Conservation (phyloP, 208 protist species). For the Plasmodiophora brassicae region DNA sequence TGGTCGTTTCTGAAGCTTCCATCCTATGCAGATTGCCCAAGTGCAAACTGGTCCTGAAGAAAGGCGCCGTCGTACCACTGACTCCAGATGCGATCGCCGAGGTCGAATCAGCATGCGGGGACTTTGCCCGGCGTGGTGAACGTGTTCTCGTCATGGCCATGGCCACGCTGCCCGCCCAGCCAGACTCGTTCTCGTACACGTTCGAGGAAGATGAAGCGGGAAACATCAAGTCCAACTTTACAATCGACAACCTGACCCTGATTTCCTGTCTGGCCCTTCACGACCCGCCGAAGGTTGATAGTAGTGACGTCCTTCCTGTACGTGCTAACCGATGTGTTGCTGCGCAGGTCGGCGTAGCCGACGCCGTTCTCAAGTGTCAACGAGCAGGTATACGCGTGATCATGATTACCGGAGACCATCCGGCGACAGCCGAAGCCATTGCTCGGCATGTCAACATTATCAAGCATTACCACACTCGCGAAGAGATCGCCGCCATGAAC, state of each 20-base stretch:
- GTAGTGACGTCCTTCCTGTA: not conserved
- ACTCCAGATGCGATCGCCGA: not conserved
- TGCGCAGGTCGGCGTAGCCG: constrained; percentile 23
- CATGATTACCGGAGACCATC: constrained; percentile 88
- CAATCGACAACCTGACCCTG: constrained; percentile 62
- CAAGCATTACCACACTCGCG: constrained; percentile 40
- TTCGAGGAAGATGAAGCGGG: not conserved
- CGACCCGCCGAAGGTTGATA: constrained; percentile 74
- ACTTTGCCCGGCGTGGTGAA: not conserved
- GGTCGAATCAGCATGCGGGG: not conserved
- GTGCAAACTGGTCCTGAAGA: not conserved
- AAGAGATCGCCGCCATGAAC: not conserved
- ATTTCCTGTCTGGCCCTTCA: constrained; percentile 69
- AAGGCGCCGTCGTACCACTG: not conserved
- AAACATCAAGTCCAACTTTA: constrained; percentile 41
- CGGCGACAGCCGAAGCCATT: constrained; percentile 76
- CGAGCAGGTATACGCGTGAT: constrained; percentile 77
- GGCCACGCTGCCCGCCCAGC: not conserved
- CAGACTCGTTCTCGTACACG: not conserved
- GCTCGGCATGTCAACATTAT: constrained; percentile 70
- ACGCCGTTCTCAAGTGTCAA: constrained; percentile 59
- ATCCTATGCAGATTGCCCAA: not conserved
- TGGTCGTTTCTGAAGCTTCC: not conserved
- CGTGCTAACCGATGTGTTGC: not conserved
- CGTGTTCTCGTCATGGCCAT: constrained; percentile 1